phyloP scores from a whole-genome alignment of 2,329 filamentous ascomycete genomes.

The Thermothelomyces thermophilus region DNA sequence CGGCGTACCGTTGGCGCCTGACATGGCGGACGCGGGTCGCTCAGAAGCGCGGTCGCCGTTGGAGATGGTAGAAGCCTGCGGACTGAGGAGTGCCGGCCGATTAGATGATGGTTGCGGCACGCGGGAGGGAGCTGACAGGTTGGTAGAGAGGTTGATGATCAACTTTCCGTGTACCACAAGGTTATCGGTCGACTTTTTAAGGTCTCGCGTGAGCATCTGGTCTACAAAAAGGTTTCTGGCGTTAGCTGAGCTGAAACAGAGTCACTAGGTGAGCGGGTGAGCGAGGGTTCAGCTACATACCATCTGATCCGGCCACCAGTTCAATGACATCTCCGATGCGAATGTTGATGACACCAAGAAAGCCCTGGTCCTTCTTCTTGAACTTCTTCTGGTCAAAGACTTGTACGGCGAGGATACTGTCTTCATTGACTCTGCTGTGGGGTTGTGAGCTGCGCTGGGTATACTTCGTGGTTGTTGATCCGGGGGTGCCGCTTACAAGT shows the following conservation, averaged over 20 bases:
- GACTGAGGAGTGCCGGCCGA: slow-evolving; percentile 40
- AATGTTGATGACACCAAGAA: slow-evolving; percentile 95
- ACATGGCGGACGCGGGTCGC: slow-evolving; percentile 48
- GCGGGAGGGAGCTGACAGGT: slow-evolving; percentile 65
- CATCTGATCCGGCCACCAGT: slow-evolving; percentile 80
- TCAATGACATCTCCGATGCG: slow-evolving; percentile 92
- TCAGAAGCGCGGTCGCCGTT: slow-evolving; percentile 40
- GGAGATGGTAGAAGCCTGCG: slow-evolving; percentile 40
- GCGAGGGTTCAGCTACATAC: slow-evolving; percentile 42
- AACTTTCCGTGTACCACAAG: slow-evolving; percentile 96
- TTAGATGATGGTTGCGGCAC: slow-evolving; percentile 34
- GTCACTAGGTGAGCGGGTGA: neutral
- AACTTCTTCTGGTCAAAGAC: slow-evolving; percentile 99
- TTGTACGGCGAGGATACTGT: slow-evolving; percentile 93
- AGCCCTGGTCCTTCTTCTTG: slow-evolving; percentile 99
- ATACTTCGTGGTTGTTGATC: neutral
- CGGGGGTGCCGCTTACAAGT: slow-evolving; percentile 62
- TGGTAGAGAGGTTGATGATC: slow-evolving; percentile 92
- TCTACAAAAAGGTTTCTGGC: slow-evolving; percentile 49
- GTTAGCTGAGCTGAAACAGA: slow-evolving; percentile 15
- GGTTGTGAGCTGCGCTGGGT: slow-evolving; percentile 14
- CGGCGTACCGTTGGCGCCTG: slow-evolving; percentile 40
- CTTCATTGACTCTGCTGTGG: slow-evolving; percentile 76
- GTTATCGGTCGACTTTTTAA: slow-evolving; percentile 98
- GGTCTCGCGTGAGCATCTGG: slow-evolving; percentile 95